Evolutionary conservation across 345 rosid genomes (phyloP).

Genomic region (Draba incana): DNA sequence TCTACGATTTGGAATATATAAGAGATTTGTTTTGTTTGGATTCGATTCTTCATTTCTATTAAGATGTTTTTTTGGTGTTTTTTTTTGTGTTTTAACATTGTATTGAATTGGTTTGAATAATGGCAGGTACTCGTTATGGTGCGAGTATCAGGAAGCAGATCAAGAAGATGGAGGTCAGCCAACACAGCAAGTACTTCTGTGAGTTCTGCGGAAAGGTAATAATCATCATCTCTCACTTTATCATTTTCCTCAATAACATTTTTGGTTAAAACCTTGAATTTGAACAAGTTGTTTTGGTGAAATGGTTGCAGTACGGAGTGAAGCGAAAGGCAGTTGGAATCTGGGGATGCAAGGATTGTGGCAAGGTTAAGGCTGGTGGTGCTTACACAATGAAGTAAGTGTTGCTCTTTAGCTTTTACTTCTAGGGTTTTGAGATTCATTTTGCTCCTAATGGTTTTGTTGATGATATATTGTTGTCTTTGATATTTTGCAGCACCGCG

Average conservation of each 20-base stretch:
- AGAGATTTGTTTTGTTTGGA: not conserved
- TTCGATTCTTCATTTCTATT: not conserved
- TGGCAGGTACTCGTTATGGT: conserved; percentile 73
- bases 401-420: no score
- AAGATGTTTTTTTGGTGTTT: not conserved
- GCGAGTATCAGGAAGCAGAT: conserved; percentile 88
- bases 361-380: conserved; percentile 94
- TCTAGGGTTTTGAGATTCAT: no score
- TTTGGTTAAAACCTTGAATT: no score
- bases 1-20: no score
- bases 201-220: conserved; percentile 90
- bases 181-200: conserved; percentile 80
- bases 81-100: not conserved
- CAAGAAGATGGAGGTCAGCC: conserved; percentile 81
- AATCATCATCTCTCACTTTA: not conserved
- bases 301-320: conserved; percentile 62
- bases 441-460: not conserved
- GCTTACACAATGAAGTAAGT: conserved; percentile 93
- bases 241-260: no score
- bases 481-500: conserved; percentile 60
- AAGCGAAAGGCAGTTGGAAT: conserved; percentile 96
- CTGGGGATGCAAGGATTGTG: conserved; percentile 98
- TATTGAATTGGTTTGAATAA: not conserved
- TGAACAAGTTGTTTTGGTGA: not conserved
- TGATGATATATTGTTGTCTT: not conserved